Base-by-base conservation (phyloP, 331 rosid species). In the Stylosanthes scabra region DNA sequence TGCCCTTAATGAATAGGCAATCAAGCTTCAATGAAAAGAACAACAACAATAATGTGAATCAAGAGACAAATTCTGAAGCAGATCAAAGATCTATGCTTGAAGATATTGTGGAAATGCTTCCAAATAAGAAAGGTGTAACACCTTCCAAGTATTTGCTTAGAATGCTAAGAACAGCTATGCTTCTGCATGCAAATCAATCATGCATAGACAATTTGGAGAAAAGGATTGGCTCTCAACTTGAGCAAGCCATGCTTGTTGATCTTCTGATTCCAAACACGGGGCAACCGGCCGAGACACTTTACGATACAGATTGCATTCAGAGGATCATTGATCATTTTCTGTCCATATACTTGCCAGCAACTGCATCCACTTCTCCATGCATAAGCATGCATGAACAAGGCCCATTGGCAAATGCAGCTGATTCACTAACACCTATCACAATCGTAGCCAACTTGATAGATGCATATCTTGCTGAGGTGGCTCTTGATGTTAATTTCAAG, bases 401-500 rank as follows among this genome's bases (percentile, higher is more conserved):
- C 16, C 83, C 83, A 27, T 60, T 89, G 78, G 56, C 85, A 10
- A 81, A 55, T 12, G 84, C 72, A 25, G 69, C 86, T 39, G 86
- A 86, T 75, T 66, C 90, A 44, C 71, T 83, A 55, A 75, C 90
- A 56, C 88, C 91, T 47, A 74, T 89, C 81, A 86, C 93, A 61
- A 67, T 72, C 74, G 97, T 91, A 67, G 96, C 97, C 10, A 90
- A 88, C 82, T 87, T 93, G 78, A 74, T 93, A 28, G 98, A 93
- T 42, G 82, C 84, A 2, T 93, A 86, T 85, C 96, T 93, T 68
- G 93, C 95, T 58, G 97, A 91, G 82, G 96, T 91, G 31, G 95
- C 96, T 73, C 84, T 91, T n/a, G 98, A 93, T 89, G 95, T 92
- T 76, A 91, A 93, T 68, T 80, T 93, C 74, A 93, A 91, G 86